These are phyloP conservation scores for Anastatica hierochuntica DNA, from an alignment of 345 rosid genomes.

Conservation along the genomic window DNA sequence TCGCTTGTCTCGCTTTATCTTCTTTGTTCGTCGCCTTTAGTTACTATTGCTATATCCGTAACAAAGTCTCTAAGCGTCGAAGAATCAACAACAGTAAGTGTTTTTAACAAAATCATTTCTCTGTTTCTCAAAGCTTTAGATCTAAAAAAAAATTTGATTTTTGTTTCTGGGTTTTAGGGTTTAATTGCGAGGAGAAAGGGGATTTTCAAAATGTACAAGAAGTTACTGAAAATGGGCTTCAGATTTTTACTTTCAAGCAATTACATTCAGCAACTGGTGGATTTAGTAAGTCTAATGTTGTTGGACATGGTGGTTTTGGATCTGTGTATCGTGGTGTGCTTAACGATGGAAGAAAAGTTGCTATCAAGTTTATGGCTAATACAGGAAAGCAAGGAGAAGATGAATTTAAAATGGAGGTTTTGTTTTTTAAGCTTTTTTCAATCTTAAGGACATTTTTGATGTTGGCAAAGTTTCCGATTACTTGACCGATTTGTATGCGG, in stretches of 20 bases:
- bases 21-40: slow-evolving; percentile 76
- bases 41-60: slow-evolving; percentile 87
- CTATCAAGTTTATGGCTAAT: slow-evolving; percentile 72
- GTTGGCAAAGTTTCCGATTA: not conserved
- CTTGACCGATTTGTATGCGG: slow-evolving; percentile 4
- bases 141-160: not conserved
- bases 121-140: too few relatives aligned
- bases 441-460: not conserved
- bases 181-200: slow-evolving; percentile 42
- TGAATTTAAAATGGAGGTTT: slow-evolving; percentile 87
- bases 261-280: slow-evolving; percentile 78
- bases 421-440: not conserved
- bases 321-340: slow-evolving; percentile 63
- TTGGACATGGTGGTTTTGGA: slow-evolving; percentile 88
- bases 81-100: slow-evolving; percentile 38
- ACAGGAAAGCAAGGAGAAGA: slow-evolving; percentile 92
- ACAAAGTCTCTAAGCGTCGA: slow-evolving; percentile 61
- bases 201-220: slow-evolving; percentile 28
- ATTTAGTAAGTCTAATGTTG: slow-evolving; percentile 84
- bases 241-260: slow-evolving; percentile 71
- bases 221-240: slow-evolving; percentile 43
- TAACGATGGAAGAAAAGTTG: slow-evolving; percentile 55
- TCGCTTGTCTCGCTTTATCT: slow-evolving; percentile 64
- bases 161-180: slow-evolving; percentile 28
- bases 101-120: too few relatives aligned